Evolutionary conservation across 2,329 filamentous ascomycete species (phyloP), one percentile per base, ranked within the genome.

Genomic region (Pseudogymnoascus sp.): DNA sequence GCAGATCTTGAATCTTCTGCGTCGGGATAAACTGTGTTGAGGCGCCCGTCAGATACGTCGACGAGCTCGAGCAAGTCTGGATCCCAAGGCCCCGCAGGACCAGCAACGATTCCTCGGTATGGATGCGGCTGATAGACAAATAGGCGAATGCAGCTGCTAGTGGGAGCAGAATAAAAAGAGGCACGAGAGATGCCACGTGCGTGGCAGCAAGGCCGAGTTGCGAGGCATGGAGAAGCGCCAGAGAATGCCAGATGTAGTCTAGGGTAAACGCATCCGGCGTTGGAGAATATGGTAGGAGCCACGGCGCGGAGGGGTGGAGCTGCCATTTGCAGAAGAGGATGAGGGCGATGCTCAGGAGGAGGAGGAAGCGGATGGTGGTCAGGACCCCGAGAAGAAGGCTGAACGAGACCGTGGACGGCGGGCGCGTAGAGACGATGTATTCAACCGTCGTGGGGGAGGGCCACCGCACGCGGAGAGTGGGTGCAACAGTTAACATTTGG

Each of bases 361-460:
- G 66, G 63, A 75, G 64, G 41, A 80, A 67, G 17, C 75, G 65
- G 31, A 82, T 63, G 62, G 79, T 68, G 63, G 79, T 70, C 38
- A 82, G 74, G 48, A 80, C 66, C 48, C 73, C 64, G 59, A 80
- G 74, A 17, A 82, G 71, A 35, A 81, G 66, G 41, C 78, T 80
- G 5, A 81, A 75, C 2, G 80, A 69, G 13, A 82, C 64, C 0
- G 81, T 81, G 3, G 76, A 72, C 0, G 78, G 76, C 0, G 89
- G 85, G 48, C 86, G 84, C 63, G 92, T 97, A 36, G 92, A 94
- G 62, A 97, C 90, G 31, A 89, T 95, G 80, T 93, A 97, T 67
- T 90, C 89, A 72, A 90, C 87, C n/a, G 94, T 96, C 2, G 92
- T 95, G 55, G 91, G 88, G 25, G 94, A 92, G 59, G 90, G 89